A percentile compares a stretch with the other conserved stretches of the same genome.
phyloP scores from a whole-genome alignment of 257 asterid genomes.

The Rhazya stricta region DNA sequence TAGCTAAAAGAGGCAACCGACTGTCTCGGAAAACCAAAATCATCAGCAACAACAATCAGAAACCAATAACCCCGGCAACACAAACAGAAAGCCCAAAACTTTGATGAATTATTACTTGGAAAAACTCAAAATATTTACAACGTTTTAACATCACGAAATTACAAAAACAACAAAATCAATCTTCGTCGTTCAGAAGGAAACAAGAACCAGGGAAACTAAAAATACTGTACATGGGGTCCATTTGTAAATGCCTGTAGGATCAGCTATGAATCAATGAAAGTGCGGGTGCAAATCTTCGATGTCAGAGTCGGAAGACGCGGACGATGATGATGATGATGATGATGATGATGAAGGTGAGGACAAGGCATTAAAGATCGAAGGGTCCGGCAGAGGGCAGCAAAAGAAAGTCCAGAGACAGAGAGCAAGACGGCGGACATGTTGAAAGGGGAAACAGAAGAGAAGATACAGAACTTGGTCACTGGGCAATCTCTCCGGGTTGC shows the following conservation, averaged over 20 bases:
- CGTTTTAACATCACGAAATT: neutral
- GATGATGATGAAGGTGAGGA: constrained; percentile 32
- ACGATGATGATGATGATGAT: neutral
- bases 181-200: neutral
- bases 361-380: neutral
- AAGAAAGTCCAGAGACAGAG: constrained; percentile 65
- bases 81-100: neutral
- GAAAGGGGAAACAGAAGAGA: constrained; percentile 72
- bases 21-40: neutral
- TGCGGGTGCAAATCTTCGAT: constrained; percentile 44
- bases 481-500: constrained; percentile 70
- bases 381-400: constrained; percentile 48
- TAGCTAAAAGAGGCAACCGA: neutral
- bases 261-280: constrained; percentile 15
- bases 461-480: constrained; percentile 65
- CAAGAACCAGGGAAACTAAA: neutral
- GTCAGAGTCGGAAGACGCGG: constrained; percentile 22
- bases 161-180: neutral
- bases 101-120: neutral
- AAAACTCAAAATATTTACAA: neutral
- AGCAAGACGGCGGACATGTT: constrained; percentile 63
- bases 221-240: neutral
- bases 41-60: neutral
- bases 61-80: neutral
- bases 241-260: neutral